Evolutionary conservation across 2,329 filamentous ascomycete species (phyloP), one percentile per base, ranked within the genome.

Genomic region (Colletotrichum limetticola): DNA sequence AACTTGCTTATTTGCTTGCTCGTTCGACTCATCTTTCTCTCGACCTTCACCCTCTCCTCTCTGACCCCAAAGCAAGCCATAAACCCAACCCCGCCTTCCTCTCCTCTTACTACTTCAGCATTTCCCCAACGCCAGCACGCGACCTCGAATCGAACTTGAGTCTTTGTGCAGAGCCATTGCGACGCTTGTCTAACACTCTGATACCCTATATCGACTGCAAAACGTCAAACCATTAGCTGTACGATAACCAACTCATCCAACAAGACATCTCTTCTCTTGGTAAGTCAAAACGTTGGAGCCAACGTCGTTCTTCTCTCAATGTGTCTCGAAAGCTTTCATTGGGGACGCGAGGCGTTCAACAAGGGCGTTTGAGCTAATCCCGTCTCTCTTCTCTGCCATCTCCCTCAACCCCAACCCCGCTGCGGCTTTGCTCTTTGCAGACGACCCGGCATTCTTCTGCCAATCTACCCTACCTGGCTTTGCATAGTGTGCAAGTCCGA

Each of bases 261-360:
- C 28, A 63, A 71, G 37, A 69, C 30, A 46, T 19, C 56, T 46
- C 28, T 14, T 58, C 14, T 16, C 24, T 32, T 19, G 61, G 66
- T 72, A 70, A 72, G 69, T 72, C 26, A 32, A 24, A 22, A 6
- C 28, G 28, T 24, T 63, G 14, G 37, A 53, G 37, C 11, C 52
- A 42, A 49, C 42, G 46, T 28, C 37, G 24, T 46, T 72, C 55
- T 37, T 37, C 55, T 42, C 70, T 72, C 60, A 72, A 61, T 70
- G 60, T 70, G 60, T 70, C 60, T 69, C 37, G 28, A 19, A 49
- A 49, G n/a, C 37, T 72, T 72, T 65, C 56, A 57, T 70, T 70
- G 70, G 70, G 70, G 70, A 72, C 35, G 66, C 55, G 60, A 72
- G 70, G 70, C 70, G 70, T 72, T 72, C 70, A 72, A 72, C 70